Conservation (phyloP, 371 early-diverging fungal species). For the Amoeboaphelidium occidentale region DNA sequence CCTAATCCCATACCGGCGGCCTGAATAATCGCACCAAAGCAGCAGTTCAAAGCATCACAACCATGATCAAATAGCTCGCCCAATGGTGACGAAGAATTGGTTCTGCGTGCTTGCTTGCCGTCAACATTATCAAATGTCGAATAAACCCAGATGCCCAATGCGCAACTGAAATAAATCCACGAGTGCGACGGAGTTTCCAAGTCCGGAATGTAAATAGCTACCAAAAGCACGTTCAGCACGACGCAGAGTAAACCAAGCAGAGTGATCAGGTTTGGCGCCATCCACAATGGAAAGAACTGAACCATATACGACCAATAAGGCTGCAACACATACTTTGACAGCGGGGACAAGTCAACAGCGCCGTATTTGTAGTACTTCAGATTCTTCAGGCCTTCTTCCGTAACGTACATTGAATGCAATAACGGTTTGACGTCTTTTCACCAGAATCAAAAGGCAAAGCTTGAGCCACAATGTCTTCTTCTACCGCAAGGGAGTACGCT, state of each 20-base stretch:
- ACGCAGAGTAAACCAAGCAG: constrained; percentile 73
- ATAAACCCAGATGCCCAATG: constrained; percentile 71
- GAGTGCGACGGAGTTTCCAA: no score
- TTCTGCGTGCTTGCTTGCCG: constrained; percentile 92
- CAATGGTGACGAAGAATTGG: constrained; percentile 67
- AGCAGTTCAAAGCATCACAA: constrained; percentile 74
- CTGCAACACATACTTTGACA: constrained; percentile 48
- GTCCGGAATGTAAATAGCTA: constrained; percentile 38
- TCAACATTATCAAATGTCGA: constrained; percentile 94
- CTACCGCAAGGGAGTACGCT: constrained; percentile 68
- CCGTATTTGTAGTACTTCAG: constrained; percentile 57
- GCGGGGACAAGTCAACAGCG: constrained; percentile 53
- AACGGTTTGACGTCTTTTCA: no score
- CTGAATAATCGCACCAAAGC: constrained; percentile 51
- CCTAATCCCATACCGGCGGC: constrained; percentile 58
- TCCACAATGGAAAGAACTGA: constrained; percentile 60
- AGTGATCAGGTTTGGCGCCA: constrained; percentile 96
- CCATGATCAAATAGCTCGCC: constrained; percentile 85
- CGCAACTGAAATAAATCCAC: constrained; percentile 49
- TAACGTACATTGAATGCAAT: no score
- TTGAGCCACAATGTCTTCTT: no score
- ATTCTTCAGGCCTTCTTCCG: constrained; percentile 39
- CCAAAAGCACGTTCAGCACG: constrained; percentile 37
- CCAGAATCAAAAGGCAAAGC: no score
- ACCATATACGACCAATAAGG: constrained; percentile 78